These are phyloP conservation scores for Chaetomium strumarium DNA, from an alignment of 2,329 filamentous ascomycete species.

Conservation along the genomic window DNA sequence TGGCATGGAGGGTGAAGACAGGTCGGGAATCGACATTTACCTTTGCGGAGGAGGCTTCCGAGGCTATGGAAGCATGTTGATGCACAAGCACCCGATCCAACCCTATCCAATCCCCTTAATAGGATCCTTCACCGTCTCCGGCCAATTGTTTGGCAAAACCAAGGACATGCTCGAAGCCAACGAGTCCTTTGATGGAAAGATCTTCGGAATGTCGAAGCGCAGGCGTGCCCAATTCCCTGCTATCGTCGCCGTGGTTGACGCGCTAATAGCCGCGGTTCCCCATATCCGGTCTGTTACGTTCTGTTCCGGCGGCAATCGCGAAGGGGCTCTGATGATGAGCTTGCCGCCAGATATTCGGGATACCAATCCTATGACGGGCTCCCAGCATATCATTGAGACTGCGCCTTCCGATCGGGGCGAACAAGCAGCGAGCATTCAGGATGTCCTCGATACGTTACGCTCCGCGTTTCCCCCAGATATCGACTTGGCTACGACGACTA, in stretches of 20 bases:
- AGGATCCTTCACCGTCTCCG: slow-evolving; percentile 67
- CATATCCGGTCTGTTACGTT: slow-evolving; percentile 70
- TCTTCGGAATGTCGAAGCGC: slow-evolving; percentile 74
- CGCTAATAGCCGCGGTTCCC: slow-evolving; percentile 64
- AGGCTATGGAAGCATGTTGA: slow-evolving; percentile 84
- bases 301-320: slow-evolving; percentile 77
- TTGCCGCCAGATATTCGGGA: slow-evolving; percentile 55
- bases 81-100: slow-evolving; percentile 65
- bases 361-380: slow-evolving; percentile 52
- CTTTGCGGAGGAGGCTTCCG: slow-evolving; percentile 86
- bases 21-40: slow-evolving; percentile 61
- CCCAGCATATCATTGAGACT: not conserved
- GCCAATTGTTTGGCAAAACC: slow-evolving; percentile 53
- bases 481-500: slow-evolving; percentile 34
- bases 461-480: slow-evolving; percentile 38
- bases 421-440: slow-evolving; percentile 29
- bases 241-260: slow-evolving; percentile 72
- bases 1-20: slow-evolving; percentile 20
- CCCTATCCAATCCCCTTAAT: slow-evolving; percentile 82
- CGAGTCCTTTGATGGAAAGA: slow-evolving; percentile 45
- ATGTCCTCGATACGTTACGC: slow-evolving; percentile 34
- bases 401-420: not conserved
- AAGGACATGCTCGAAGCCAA: slow-evolving; percentile 47
- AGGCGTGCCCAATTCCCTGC: slow-evolving; percentile 77
- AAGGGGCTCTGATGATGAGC: slow-evolving; percentile 72